A percentile compares a stretch with the other conserved stretches of the same genome.
Conservation (phyloP, 139 green algal genomes). For the Closterium sp. region DNA sequence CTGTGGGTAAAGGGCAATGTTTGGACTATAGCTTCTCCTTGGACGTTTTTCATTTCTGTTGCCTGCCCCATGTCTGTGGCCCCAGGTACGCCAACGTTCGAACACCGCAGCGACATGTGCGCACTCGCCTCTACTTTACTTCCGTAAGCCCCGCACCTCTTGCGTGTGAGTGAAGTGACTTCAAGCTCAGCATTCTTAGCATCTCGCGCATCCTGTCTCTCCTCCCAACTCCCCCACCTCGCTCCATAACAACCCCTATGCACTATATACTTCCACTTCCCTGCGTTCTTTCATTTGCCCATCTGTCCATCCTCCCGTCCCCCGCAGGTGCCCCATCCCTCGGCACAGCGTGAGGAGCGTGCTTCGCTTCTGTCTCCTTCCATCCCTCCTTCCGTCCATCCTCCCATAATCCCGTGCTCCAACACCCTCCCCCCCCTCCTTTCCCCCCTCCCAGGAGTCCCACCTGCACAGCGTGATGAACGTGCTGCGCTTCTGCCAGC, state of each 20-base stretch:
- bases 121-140: slow-evolving; percentile 98
- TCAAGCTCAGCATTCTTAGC: no score
- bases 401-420: no score
- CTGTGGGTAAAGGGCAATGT: no score
- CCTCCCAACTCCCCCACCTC: no score
- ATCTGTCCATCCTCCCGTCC: not conserved
- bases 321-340: slow-evolving; percentile 79
- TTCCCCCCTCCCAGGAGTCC: slow-evolving; percentile 59
- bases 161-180: no score
- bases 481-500: slow-evolving; percentile 77
- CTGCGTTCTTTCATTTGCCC: not conserved
- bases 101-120: slow-evolving; percentile 89
- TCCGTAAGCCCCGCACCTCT: slow-evolving; percentile 44
- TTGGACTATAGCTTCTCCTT: no score
- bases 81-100: slow-evolving; percentile 87
- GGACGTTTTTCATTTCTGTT: no score
- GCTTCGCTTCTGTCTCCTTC: slow-evolving; percentile 68
- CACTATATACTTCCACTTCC: not conserved
- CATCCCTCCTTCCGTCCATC: not conserved
- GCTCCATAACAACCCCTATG: no score
- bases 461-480: slow-evolving; percentile 96
- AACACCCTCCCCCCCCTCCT: no score
- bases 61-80: not conserved
- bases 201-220: no score
- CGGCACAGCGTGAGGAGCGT: slow-evolving; percentile 92